Percentiles rank a stretch among this genome's conserved stretches.
These are phyloP conservation scores for Cyphellophora europaea DNA, from an alignment of 2,329 filamentous ascomycete species.

Conservation along the genomic window DNA sequence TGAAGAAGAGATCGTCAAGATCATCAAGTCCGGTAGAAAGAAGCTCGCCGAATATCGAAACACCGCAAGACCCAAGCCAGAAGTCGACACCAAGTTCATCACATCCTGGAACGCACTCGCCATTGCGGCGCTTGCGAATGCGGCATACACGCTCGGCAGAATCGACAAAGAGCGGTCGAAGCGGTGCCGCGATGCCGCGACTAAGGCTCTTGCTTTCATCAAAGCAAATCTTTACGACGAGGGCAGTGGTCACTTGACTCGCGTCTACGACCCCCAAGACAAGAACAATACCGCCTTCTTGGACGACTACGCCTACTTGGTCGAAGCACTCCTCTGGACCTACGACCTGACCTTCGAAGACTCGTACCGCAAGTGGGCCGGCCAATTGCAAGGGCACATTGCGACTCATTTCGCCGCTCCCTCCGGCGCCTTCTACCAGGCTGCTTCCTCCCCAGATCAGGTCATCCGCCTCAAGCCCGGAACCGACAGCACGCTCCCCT, in stretches of 20 bases:
- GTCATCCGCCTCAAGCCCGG: conserved; percentile 79
- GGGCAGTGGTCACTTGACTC: conserved; percentile 53
- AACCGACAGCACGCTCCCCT: conserved; percentile 87
- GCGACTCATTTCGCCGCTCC: conserved; percentile 68
- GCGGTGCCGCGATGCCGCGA: conserved; percentile 57
- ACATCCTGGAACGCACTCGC: conserved; percentile 82
- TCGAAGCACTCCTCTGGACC: conserved; percentile 71
- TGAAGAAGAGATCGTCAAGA: conserved; percentile 56
- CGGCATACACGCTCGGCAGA: conserved; percentile 56
- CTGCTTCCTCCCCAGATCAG: conserved; percentile 8
- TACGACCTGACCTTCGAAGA: conserved; percentile 76
- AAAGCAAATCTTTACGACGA: conserved; percentile 63
- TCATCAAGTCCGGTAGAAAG: conserved; percentile 56
- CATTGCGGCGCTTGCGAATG: conserved; percentile 70
- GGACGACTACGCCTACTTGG: conserved; percentile 89
- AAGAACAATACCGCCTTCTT: conserved; percentile 65
- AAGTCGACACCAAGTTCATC: conserved; percentile 80
- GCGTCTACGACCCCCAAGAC: conserved; percentile 24
- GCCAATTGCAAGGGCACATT: conserved; percentile 66
- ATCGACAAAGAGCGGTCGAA: conserved; percentile 49
- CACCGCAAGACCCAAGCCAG: conserved; percentile 63
- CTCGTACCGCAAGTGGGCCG: conserved; percentile 68
- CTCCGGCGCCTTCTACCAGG: conserved; percentile 14
- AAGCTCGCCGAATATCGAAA: conserved; percentile 65
- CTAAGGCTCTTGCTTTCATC: conserved; percentile 63